These are phyloP conservation scores for Zygotorulaspora sp. DNA, from an alignment of 805 yeast genomes.

Conservation along the genomic window DNA sequence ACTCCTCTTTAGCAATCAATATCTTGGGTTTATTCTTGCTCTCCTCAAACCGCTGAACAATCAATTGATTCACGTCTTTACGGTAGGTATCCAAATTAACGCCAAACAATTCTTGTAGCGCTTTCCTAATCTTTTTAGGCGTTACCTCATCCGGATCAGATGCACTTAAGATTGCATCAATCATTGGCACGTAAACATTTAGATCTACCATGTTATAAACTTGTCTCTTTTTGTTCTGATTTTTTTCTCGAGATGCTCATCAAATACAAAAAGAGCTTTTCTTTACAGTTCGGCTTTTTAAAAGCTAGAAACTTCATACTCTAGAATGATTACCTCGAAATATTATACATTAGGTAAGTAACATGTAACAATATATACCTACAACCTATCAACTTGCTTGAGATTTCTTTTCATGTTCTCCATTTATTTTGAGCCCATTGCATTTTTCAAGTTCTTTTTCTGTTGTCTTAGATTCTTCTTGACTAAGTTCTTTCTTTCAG, in stretches of 20 bases:
- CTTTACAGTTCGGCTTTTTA: no score
- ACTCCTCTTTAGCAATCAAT: conserved; percentile 33
- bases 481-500: conserved; percentile 76
- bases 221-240: no score
- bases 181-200: conserved; percentile 51
- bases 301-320: no score
- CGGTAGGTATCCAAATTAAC: conserved; percentile 48
- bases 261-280: no score
- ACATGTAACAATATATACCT: no score
- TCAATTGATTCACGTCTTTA: conserved; percentile 55
- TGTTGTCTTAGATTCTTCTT: conserved; percentile 84
- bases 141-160: conserved; percentile 67
- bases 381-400: no score
- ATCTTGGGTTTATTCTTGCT: conserved; percentile 36
- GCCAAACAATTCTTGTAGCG: conserved; percentile 64
- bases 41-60: conserved; percentile 54
- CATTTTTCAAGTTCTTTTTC: conserved; percentile 62
- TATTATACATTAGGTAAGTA: conserved; percentile 4
- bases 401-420: background rate
- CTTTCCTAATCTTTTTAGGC: conserved; percentile 65
- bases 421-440: conserved; percentile 8
- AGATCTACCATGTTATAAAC: conserved; percentile 16
- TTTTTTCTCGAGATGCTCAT: no score
- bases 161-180: conserved; percentile 69
- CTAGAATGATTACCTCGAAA: no score